These are phyloP conservation scores for Elaeis oleifera DNA, from an alignment of 202 grass and related monocot species.

Conservation along the genomic window DNA sequence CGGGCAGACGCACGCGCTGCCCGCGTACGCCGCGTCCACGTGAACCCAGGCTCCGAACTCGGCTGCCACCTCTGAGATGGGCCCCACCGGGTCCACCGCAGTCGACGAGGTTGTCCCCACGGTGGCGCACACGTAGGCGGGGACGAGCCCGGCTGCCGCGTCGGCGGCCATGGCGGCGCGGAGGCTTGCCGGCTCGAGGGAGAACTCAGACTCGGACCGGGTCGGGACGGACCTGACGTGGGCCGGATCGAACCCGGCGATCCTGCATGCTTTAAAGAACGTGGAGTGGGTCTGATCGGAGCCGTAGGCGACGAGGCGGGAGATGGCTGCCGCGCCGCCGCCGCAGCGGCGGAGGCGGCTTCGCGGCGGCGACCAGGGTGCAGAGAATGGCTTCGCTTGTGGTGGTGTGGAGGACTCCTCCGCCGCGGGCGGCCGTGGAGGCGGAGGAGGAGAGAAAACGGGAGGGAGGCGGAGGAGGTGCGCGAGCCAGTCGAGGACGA, in stretches of 20 bases:
- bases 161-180: slow-evolving; percentile 30
- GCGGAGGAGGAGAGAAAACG: slow-evolving; percentile 27
- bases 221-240: slow-evolving; percentile 50
- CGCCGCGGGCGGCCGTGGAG: slow-evolving; percentile 23
- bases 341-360: slow-evolving; percentile 15
- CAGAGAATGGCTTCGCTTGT: slow-evolving; percentile 57
- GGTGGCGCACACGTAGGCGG: slow-evolving; percentile 28
- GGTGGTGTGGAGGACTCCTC: slow-evolving; percentile 29
- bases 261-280: slow-evolving; percentile 40
- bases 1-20: slow-evolving; percentile 64
- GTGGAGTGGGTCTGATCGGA: slow-evolving; percentile 57
- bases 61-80: slow-evolving; percentile 27
- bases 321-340: background rate
- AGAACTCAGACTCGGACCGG: slow-evolving; percentile 1
- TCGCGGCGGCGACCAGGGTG: slow-evolving; percentile 55
- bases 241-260: slow-evolving; percentile 41
- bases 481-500: slow-evolving; percentile 45
- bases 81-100: slow-evolving; percentile 34
- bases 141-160: slow-evolving; percentile 27
- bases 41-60: slow-evolving; percentile 39
- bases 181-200: slow-evolving; percentile 24
- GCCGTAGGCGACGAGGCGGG: slow-evolving; percentile 32
- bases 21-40: slow-evolving; percentile 52
- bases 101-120: slow-evolving; percentile 67
- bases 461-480: slow-evolving; percentile 26